Conservation (phyloP, 345 rosid species). For the Syzygium oleosum region DNA sequence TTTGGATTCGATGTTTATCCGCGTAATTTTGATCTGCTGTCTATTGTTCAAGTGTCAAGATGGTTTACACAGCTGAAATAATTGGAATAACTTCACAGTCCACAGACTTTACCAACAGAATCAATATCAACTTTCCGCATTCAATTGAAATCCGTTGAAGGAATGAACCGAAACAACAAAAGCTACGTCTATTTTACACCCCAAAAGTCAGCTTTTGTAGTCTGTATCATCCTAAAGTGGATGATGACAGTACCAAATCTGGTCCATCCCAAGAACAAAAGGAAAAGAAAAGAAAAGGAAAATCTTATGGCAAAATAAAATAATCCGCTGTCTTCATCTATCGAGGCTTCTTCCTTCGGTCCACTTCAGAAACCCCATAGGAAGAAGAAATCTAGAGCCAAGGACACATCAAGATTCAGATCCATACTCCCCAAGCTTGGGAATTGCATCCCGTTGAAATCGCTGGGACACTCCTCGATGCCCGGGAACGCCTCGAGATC, state of each 20-base stretch:
- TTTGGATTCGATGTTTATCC: neutral
- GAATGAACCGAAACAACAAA: neutral
- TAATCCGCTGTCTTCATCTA: neutral
- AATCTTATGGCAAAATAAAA: neutral
- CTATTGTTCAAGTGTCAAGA: neutral
- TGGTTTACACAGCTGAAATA: neutral
- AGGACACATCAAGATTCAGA: neutral
- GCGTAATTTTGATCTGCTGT: neutral
- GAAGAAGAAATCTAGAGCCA: neutral
- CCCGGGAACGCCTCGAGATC: neutral
- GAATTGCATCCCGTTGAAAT: neutral
- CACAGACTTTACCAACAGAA: neutral
- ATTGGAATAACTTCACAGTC: neutral
- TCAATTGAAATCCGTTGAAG: neutral
- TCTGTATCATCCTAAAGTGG: neutral
- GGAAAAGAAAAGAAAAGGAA: neutral
- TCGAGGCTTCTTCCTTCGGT: neutral
- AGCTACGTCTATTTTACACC: neutral
- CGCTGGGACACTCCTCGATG: conserved; percentile 1
- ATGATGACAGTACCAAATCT: neutral
- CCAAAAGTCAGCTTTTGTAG: neutral
- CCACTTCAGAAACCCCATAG: conserved; percentile 4
- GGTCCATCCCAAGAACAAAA: neutral
- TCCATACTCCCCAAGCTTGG: neutral
- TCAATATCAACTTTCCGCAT: neutral